These are phyloP conservation scores for Salix koriyanagi DNA, from an alignment of 345 rosid genomes.

Conservation along the genomic window DNA sequence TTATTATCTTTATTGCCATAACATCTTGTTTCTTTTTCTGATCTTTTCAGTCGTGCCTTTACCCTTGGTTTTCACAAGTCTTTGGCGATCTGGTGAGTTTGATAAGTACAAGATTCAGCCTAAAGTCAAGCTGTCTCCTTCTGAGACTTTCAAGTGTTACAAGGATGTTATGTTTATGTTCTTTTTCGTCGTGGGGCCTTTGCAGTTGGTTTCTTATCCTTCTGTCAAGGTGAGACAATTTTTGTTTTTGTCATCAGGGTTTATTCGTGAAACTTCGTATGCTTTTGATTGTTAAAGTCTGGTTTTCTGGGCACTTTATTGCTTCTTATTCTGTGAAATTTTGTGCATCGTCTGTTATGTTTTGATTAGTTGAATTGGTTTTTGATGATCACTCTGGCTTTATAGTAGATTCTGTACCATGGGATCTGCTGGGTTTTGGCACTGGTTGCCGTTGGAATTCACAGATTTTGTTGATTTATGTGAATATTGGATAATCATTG, in stretches of 20 bases:
- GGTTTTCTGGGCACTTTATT: background rate
- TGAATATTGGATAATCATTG: background rate
- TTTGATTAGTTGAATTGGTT: background rate
- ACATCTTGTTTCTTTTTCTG: slow-evolving; percentile 61
- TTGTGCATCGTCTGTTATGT: background rate
- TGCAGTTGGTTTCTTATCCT: slow-evolving; percentile 81
- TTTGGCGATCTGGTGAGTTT: slow-evolving; percentile 46
- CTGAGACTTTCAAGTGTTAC: slow-evolving; percentile 69
- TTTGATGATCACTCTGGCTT: background rate
- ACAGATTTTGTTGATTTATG: background rate
- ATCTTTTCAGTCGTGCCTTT: slow-evolving; percentile 69
- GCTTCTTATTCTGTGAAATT: background rate
- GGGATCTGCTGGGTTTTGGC: background rate
- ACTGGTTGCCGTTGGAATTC: background rate
- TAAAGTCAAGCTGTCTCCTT: slow-evolving; percentile 50
- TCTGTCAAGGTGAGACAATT: slow-evolving; percentile 53
- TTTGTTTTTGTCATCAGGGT: background rate
- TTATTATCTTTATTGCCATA: slow-evolving; percentile 81
- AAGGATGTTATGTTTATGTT: slow-evolving; percentile 74
- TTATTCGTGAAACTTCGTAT: background rate
- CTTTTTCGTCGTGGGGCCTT: slow-evolving; percentile 71
- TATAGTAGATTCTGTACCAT: background rate
- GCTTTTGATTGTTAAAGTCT: background rate
- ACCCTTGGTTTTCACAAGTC: slow-evolving; percentile 53
- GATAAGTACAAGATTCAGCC: slow-evolving; percentile 83